Base-by-base conservation (phyloP, 805 yeast genomes). In the Vanderwaltozyma tropicalis region DNA sequence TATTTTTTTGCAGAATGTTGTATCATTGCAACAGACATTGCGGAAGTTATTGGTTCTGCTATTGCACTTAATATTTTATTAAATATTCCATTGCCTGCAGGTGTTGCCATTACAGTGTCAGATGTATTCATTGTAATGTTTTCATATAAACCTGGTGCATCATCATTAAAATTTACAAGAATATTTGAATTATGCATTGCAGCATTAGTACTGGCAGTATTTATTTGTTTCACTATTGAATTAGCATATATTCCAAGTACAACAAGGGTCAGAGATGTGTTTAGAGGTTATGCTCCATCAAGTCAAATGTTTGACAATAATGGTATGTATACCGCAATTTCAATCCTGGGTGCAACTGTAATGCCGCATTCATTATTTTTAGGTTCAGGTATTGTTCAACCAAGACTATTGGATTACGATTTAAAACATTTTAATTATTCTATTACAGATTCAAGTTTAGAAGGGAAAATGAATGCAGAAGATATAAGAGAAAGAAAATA, bases 1-100 rank as follows among this genome's bases (percentile, higher is more conserved):
- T 87, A 87, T 60, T 56, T 78, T n/a, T 71, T 83, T 52, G 89
- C 95, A 0, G 96, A 87, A 51, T 61, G 82, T 40, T 94, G 95
- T 7, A 87, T 87, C 41, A 78, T 87, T 30, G 89, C 95, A 13
- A 88, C 96, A 0, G 96, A 87, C 62, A 69, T 87, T 46, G 96
- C 96, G 0, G 96, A 88, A 57, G 96, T 87, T 7, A 85, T 88
- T 19, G 96, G 96, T 34, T 81, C 95, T 5, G 95, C 95, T 8
- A 83, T 87, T 42, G 78, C 95, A 0, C 64, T 88, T 31, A 80
- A 85, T 50, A 82, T 87, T 40, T 58, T 87, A 32, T 71, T 87
- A 43, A 70, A 71, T 12, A 70, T 87, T 17, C 95, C 95, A 0
- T 66, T 88, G 30, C 66, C 83, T 1, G 67, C 76, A 4, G 96